phyloP scores from a whole-genome alignment of 805 yeast species.

The Candida koratica region DNA sequence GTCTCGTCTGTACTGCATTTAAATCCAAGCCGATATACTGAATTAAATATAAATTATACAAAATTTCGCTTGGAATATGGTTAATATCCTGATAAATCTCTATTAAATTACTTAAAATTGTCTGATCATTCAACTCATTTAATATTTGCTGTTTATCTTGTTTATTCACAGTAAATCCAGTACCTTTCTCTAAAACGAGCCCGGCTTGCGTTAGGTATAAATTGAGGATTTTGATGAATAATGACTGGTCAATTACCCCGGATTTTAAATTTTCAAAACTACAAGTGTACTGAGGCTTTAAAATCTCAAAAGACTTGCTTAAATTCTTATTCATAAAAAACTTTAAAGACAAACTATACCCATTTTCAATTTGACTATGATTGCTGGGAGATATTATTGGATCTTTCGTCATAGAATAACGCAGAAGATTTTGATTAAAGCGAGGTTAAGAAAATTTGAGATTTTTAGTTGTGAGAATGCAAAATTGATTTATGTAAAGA shows the following conservation, averaged over 20 bases:
- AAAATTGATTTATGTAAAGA: too few relatives aligned
- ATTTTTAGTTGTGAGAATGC: too few relatives aligned
- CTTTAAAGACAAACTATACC: slow-evolving; percentile 35
- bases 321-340: slow-evolving; percentile 37
- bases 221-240: slow-evolving; percentile 32
- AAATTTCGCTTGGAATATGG: slow-evolving; percentile 29
- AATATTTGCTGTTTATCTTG: slow-evolving; percentile 14
- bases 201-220: slow-evolving; percentile 38
- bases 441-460: background rate
- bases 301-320: slow-evolving; percentile 27
- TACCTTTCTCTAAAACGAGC: slow-evolving; percentile 11
- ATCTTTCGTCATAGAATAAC: too few relatives aligned
- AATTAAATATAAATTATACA: slow-evolving; percentile 31
- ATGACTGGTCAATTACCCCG: slow-evolving; percentile 23
- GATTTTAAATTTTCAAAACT: slow-evolving; percentile 20
- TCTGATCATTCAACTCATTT: slow-evolving; percentile 16
- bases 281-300: slow-evolving; percentile 20
- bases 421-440: slow-evolving; percentile 1
- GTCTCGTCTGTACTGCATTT: slow-evolving; percentile 9
- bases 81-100: slow-evolving; percentile 19
- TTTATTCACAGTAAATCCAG: slow-evolving; percentile 11
- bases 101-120: slow-evolving; percentile 17
- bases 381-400: slow-evolving; percentile 10
- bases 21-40: slow-evolving; percentile 24
- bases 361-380: slow-evolving; percentile 10